Conservation (phyloP, 1,284 basidiomycete species). For the Phylloporus gajari region DNA sequence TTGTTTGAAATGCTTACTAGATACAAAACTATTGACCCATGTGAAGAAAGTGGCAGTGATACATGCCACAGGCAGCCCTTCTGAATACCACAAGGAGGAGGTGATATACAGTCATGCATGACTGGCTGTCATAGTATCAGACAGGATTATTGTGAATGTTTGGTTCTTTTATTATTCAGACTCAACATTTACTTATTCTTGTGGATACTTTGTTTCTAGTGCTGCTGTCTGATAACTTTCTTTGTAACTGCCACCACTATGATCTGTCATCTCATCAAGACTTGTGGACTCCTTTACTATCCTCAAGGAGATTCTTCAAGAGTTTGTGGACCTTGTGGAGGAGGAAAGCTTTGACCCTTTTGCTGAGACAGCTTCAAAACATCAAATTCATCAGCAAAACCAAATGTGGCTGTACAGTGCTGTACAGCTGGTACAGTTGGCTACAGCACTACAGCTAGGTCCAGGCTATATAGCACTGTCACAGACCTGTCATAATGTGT, state of each 20-base stretch:
- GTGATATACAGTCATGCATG: too few relatives aligned
- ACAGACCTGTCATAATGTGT: too few relatives aligned
- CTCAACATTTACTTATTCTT: slow-evolving; percentile 33
- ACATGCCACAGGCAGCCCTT: too few relatives aligned
- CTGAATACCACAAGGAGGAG: too few relatives aligned
- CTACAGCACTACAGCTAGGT: too few relatives aligned
- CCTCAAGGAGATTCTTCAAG: slow-evolving; percentile 93
- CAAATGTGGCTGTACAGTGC: too few relatives aligned
- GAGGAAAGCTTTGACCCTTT: slow-evolving; percentile 94
- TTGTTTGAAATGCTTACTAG: too few relatives aligned
- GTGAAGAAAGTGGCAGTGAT: too few relatives aligned
- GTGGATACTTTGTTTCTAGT: slow-evolving; percentile 3
- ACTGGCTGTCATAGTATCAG: too few relatives aligned
- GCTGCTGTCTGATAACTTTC: slow-evolving; percentile 17
- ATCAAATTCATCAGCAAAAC: slow-evolving; percentile 71
- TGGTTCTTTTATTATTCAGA: slow-evolving; percentile 43
- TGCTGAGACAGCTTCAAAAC: slow-evolving; percentile 89
- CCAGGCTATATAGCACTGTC: too few relatives aligned
- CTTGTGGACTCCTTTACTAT: slow-evolving; percentile 89
- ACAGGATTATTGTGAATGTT: slow-evolving; percentile 30
- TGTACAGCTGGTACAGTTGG: too few relatives aligned
- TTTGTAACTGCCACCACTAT: slow-evolving; percentile 35
- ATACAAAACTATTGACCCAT: too few relatives aligned
- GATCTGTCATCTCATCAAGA: slow-evolving; percentile 59
- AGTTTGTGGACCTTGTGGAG: slow-evolving; percentile 92